Percentiles rank a stretch among this genome's conserved stretches.
phyloP scores from a whole-genome alignment of 371 early-diverging fungal genomes.

The Mortierella polycephala region DNA sequence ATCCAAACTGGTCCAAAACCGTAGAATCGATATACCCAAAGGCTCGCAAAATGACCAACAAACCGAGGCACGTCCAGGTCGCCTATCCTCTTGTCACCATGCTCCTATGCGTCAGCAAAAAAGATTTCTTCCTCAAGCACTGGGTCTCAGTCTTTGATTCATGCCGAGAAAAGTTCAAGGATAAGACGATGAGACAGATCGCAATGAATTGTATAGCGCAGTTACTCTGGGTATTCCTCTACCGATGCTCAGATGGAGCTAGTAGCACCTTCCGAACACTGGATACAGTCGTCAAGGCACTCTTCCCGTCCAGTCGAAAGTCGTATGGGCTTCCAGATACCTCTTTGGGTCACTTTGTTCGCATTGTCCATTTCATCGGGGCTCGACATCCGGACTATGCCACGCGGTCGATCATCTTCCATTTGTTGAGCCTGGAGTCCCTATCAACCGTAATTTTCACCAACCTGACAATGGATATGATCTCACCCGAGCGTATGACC shows the following conservation, averaged over 20 bases:
- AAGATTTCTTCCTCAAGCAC: conserved; percentile 87
- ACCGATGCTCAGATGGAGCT: conserved; percentile 70
- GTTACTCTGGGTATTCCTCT: conserved; percentile 93
- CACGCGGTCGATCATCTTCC: conserved; percentile 74
- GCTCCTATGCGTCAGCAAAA: conserved; percentile 87
- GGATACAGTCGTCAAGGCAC: conserved; percentile 72
- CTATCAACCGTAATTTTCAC: conserved; percentile 58
- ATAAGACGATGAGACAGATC: conserved; percentile 62
- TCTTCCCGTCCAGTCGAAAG: conserved; percentile 76
- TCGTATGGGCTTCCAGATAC: conserved; percentile 79
- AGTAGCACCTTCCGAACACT: conserved; percentile 36
- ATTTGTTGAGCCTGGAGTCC: conserved; percentile 73
- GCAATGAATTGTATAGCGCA: conserved; percentile 85
- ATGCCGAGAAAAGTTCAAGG: conserved; percentile 84
- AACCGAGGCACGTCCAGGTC: conserved; percentile 83
- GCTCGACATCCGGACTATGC: conserved; percentile 85
- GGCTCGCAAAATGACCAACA: conserved; percentile 88
- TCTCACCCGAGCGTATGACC: conserved; percentile 80
- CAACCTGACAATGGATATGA: conserved; percentile 58
- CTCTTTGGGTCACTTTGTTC: conserved; percentile 79
- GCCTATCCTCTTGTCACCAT: conserved; percentile 90
- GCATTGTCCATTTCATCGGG: conserved; percentile 83
- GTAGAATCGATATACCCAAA: conserved; percentile 92
- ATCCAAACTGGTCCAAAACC: conserved; percentile 92
- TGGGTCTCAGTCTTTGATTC: conserved; percentile 82